Base-by-base conservation (phyloP, 2,329 filamentous ascomycete species). In the Elsinoe perseae region DNA sequence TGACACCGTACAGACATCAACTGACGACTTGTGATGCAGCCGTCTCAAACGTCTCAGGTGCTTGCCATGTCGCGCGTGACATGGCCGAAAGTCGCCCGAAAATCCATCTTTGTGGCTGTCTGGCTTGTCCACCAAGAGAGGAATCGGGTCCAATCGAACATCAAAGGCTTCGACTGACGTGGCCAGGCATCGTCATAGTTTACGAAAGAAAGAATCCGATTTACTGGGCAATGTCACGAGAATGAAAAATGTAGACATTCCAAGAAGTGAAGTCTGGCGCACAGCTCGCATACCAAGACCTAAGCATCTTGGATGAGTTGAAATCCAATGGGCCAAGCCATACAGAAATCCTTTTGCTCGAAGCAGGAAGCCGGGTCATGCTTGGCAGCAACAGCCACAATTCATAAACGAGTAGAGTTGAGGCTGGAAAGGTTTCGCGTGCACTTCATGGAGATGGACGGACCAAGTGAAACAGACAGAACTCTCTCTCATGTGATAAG, bases 41-140 rank as follows among this genome's bases (percentile, higher is more conserved):
- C 9, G 20, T 44, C 25, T 25, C 8, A 20, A 50, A 23, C 10
- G 25, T 50, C 44, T 50, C 44, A 25, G 23, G 16, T 18, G 44
- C n/a, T 10, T 4, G 44, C 21, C 4, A 27, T n/a, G 14, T 28
- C 16, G 25, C 9, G 23, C 43, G 25, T 32, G 23, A 25, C 27
- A 32, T 50, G 44, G 44, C 44, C 44, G 44, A 50, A 32, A 50
- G 25, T 50, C 44, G 44, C 44, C 44, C 44, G 44, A 50, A 20
- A 30, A 16, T 3, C 9, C 6, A 27, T 50, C n/a, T 50, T 36
- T 50, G 25, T 50, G 44, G 44, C 44, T 30, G 44, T 50, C 27
- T 32, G 14, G 21, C 12, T 10, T 20, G 7, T 23, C 8, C 44
- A 23, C 16, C 40, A 44, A 44, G 40, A 44, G 16, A 20, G n/a